These are phyloP conservation scores for Conringia planisiliqua DNA, from an alignment of 345 rosid species.

Conservation along the genomic window DNA sequence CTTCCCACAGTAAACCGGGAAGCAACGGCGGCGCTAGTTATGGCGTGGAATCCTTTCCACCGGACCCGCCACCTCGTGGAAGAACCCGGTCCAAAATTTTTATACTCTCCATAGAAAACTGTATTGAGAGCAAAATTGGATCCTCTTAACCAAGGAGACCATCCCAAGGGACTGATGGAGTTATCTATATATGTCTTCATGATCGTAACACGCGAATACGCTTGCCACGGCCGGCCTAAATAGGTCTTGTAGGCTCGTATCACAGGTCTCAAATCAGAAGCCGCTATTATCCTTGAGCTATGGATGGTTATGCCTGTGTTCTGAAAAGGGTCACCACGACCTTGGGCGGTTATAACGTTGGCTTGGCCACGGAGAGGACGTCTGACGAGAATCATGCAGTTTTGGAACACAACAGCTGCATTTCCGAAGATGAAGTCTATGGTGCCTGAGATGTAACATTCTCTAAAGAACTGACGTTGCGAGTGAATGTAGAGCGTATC, in stretches of 20 bases:
- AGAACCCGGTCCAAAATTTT: slow-evolving; percentile 62
- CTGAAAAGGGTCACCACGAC: slow-evolving; percentile 66
- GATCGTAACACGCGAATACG: slow-evolving; percentile 60
- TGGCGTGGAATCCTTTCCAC: slow-evolving; percentile 68
- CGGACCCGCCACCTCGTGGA: slow-evolving; percentile 59
- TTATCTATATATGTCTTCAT: slow-evolving; percentile 46
- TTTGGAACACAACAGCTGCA: slow-evolving; percentile 82
- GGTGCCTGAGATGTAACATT: slow-evolving; percentile 79
- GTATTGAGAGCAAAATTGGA: slow-evolving; percentile 67
- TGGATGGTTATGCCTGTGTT: slow-evolving; percentile 78
- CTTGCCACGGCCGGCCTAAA: slow-evolving; percentile 77
- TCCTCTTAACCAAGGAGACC: slow-evolving; percentile 60
- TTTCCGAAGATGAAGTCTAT: slow-evolving; percentile 86
- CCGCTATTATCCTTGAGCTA: slow-evolving; percentile 52
- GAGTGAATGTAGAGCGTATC: slow-evolving; percentile 84
- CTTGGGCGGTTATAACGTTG: slow-evolving; percentile 73
- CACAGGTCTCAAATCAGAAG: slow-evolving; percentile 57
- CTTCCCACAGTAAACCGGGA: slow-evolving; percentile 60
- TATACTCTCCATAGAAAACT: slow-evolving; percentile 73
- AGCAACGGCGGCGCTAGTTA: slow-evolving; percentile 56
- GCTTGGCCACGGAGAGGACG: slow-evolving; percentile 62
- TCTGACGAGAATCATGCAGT: slow-evolving; percentile 54
- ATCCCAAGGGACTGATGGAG: slow-evolving; percentile 55
- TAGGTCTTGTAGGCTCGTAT: slow-evolving; percentile 42
- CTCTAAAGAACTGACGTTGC: slow-evolving; percentile 75